These are phyloP conservation scores for Penicillium verrucosum DNA, from an alignment of 2,329 filamentous ascomycete genomes.

Conservation along the genomic window DNA sequence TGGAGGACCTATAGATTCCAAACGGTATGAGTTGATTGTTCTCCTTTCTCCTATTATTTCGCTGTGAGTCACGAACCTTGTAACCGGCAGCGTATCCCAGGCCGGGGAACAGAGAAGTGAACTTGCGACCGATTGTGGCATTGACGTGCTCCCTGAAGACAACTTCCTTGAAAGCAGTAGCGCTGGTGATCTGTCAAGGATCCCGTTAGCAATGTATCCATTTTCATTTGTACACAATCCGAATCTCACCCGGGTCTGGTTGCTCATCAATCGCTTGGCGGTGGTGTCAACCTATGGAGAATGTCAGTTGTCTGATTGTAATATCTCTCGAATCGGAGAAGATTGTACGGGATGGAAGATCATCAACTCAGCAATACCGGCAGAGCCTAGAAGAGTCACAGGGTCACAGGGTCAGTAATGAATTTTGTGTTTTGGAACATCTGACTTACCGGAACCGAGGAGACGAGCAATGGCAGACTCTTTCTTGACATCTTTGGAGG, in stretches of 20 bases:
- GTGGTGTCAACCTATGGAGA: conserved; percentile 81
- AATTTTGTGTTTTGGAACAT: background rate
- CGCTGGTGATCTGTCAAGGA: conserved; percentile 51
- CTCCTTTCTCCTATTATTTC: background rate
- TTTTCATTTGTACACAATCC: conserved; percentile 1
- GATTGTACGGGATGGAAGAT: conserved; percentile 80
- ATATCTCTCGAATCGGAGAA: background rate
- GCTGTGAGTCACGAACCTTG: conserved; percentile 59
- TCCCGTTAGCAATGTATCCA: conserved; percentile 3
- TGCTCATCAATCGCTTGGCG: conserved; percentile 98
- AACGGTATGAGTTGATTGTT: conserved; percentile 1
- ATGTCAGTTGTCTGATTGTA: conserved; percentile 21
- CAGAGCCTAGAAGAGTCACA: conserved; percentile 61
- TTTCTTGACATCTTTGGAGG: conserved; percentile 66
- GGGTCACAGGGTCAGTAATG: conserved; percentile 9
- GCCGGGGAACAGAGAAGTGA: conserved; percentile 93
- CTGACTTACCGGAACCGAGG: conserved; percentile 75
- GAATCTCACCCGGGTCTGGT: conserved; percentile 67
- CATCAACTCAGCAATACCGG: conserved; percentile 87
- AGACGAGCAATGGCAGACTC: conserved; percentile 88
- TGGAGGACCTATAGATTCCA: conserved; percentile 65
- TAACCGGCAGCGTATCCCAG: conserved; percentile 96
- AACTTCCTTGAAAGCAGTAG: conserved; percentile 74
- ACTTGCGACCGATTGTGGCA: conserved; percentile 70
- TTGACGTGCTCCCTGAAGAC: conserved; percentile 87